These are phyloP conservation scores for Dactylellina leptospora DNA, from an alignment of 2,329 filamentous ascomycete species.

Conservation along the genomic window DNA sequence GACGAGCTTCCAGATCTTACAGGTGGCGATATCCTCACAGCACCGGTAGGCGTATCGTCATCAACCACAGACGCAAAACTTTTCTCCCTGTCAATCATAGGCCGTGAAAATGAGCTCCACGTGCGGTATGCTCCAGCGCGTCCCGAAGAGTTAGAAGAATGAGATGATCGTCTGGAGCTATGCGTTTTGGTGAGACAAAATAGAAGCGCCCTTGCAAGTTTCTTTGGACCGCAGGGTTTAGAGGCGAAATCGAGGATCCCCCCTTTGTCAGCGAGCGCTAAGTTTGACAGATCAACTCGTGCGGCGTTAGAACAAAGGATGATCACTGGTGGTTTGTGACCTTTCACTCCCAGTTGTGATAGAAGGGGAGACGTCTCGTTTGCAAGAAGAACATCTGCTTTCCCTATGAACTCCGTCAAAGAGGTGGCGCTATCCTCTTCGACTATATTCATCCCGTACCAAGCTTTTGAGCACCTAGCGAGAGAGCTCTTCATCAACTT, in stretches of 20 bases:
- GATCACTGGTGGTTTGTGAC: conserved; percentile 57
- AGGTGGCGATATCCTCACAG: conserved; percentile 36
- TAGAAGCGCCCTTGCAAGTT: conserved; percentile 60
- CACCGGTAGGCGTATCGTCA: conserved; percentile 21
- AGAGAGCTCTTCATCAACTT: conserved; percentile 58
- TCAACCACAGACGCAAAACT: conserved; percentile 19
- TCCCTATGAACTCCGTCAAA: conserved; percentile 34
- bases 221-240: conserved; percentile 61
- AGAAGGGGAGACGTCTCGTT: conserved; percentile 43
- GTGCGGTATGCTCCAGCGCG: conserved; percentile 25
- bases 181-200: conserved; percentile 57
- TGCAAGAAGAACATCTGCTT: conserved; percentile 24
- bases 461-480: conserved; percentile 58
- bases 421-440: conserved; percentile 17
- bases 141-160: conserved; percentile 27
- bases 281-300: conserved; percentile 54
- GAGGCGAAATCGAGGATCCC: conserved; percentile 59
- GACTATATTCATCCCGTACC: conserved; percentile 59
- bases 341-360: conserved; percentile 20
- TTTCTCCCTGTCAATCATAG: conserved; percentile 21
- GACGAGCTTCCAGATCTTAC: conserved; percentile 43
- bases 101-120: conserved; percentile 23
- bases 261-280: conserved; percentile 42
- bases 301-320: conserved; percentile 60
- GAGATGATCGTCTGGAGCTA: conserved; percentile 32